phyloP scores from a whole-genome alignment of 768 basidiomycete species.

The Boletus rubescentipes region DNA sequence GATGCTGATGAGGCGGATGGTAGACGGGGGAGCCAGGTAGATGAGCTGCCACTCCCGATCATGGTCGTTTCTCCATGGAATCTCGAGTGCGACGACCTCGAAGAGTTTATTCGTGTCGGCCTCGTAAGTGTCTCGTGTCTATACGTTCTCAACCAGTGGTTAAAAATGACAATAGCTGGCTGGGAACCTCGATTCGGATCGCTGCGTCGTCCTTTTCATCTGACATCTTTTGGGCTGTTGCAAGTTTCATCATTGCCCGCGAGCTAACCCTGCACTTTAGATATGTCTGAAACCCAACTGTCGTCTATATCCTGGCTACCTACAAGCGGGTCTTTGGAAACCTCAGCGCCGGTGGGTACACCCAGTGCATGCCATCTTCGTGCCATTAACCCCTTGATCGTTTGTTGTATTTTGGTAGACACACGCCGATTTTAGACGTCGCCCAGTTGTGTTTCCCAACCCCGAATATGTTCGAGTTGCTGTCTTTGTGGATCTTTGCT shows the following conservation, averaged over 20 bases:
- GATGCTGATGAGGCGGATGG: neutral
- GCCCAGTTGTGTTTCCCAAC: neutral
- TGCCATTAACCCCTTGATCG: neutral
- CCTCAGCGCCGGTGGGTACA: constrained; percentile 8
- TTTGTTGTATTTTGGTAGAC: neutral
- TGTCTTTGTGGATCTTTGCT: constrained; percentile 13
- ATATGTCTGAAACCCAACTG: constrained; percentile 10
- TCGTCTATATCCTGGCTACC: constrained; percentile 14
- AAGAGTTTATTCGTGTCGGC: constrained; percentile 1
- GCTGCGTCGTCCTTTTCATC: neutral
- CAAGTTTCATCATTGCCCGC: neutral
- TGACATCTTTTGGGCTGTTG: constrained; percentile 13
- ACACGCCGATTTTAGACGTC: too few species aligned
- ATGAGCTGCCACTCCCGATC: neutral
- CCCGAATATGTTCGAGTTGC: constrained; percentile 12
- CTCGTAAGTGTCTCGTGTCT: neutral
- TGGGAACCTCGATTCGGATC: constrained; percentile 2
- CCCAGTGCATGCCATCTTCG: neutral
- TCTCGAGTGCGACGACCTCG: constrained; percentile 1
- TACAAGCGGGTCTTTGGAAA: constrained; percentile 18
- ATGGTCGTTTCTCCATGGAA: constrained; percentile 2
- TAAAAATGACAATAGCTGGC: neutral
- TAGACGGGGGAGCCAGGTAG: neutral
- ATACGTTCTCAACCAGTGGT: neutral
- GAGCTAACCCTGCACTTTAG: constrained; percentile 1